Evolutionary conservation across 176 grass and related monocot species (phyloP).

Genomic region (Carex cristatella): DNA sequence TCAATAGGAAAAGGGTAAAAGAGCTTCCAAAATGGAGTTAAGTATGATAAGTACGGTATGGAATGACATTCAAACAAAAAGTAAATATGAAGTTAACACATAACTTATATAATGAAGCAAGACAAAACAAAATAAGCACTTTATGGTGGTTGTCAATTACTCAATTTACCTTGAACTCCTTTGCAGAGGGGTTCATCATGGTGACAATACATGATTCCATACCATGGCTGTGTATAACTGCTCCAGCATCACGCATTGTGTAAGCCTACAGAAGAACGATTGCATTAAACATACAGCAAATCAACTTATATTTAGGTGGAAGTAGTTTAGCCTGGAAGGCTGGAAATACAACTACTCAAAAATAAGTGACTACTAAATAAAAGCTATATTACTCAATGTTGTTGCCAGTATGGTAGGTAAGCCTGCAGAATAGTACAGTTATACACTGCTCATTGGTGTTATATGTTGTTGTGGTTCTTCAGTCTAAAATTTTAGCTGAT

Average conservation of each 20-base stretch:
- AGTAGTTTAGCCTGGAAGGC: not conserved
- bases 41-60: constrained; percentile 10
- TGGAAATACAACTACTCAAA: not conserved
- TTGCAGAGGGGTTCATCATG: constrained; percentile 74
- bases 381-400: not conserved
- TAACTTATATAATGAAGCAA: constrained; percentile 5
- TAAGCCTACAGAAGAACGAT: constrained; percentile 50
- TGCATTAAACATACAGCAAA: not conserved
- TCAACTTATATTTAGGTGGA: not conserved
- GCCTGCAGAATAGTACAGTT: not conserved
- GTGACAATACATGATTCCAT: constrained; percentile 90
- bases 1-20: not conserved
- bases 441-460: not conserved
- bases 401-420: not conserved
- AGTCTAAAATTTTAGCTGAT: not conserved
- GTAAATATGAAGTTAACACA: not conserved
- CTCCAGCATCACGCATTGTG: constrained; percentile 89
- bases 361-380: not conserved
- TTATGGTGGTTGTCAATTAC: not conserved
- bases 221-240: constrained; percentile 95
- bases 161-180: constrained; percentile 79
- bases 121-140: not conserved
- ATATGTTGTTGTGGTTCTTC: not conserved
- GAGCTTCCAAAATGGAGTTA: constrained; percentile 8
- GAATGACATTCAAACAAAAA: not conserved